phyloP scores from a whole-genome alignment of 306 rosid genomes.

The Cicer pinnatifidum region DNA sequence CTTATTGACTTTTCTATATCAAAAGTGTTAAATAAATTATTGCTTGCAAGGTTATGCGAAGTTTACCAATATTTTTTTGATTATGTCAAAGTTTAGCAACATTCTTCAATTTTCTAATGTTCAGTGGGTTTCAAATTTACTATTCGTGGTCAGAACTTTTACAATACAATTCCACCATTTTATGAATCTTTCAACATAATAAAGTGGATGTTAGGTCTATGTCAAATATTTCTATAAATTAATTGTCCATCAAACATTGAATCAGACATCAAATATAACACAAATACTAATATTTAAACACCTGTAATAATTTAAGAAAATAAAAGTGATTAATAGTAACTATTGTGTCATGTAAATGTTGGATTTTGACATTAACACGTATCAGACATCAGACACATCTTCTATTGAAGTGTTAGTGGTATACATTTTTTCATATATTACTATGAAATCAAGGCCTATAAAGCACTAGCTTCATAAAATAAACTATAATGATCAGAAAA shows the following conservation, averaged over 20 bases:
- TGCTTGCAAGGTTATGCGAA: background rate
- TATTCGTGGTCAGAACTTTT: conserved; percentile 22
- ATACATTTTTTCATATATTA: background rate
- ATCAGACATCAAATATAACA: no score
- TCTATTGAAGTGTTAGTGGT: no score
- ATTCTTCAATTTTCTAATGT: background rate
- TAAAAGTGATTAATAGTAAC: no score
- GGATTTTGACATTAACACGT: no score
- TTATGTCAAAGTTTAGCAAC: background rate
- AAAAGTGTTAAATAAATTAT: background rate
- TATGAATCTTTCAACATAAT: background rate
- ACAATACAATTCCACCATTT: background rate
- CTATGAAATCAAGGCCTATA: background rate
- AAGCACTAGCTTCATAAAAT: background rate
- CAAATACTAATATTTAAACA: no score
- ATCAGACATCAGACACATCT: no score
- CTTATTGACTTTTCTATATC: background rate
- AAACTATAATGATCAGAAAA: conserved; percentile 26
- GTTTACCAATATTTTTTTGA: background rate
- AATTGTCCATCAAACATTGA: no score
- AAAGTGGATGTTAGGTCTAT: background rate
- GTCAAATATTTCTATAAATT: background rate
- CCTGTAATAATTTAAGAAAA: no score
- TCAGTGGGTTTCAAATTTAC: background rate
- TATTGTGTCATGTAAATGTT: no score